A percentile compares a stretch with the other conserved stretches of the same genome.
Evolutionary conservation across 805 yeast genomes (phyloP).

Genomic region (Ogataea neopini): DNA sequence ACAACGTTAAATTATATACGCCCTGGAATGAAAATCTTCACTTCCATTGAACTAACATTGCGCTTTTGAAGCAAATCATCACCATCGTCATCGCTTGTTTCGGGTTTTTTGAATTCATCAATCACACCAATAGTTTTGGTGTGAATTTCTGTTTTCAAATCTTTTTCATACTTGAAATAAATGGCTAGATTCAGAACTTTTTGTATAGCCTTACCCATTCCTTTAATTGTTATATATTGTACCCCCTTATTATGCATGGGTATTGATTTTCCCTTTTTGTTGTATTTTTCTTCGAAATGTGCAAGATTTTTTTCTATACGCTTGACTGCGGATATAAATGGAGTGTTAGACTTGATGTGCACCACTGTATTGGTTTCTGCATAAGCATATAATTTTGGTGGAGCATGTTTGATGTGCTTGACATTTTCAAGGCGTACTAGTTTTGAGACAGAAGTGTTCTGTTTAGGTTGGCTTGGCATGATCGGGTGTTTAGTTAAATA

Average conservation of each 20-base stretch:
- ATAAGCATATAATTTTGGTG: conserved; percentile 45
- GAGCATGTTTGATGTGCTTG: conserved; percentile 53
- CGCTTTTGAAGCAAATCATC: conserved; percentile 43
- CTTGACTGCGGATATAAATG: conserved; percentile 72
- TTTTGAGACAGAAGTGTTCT: background rate
- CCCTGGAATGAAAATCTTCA: conserved; percentile 35
- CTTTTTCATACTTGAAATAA: conserved; percentile 53
- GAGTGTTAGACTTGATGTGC: conserved; percentile 64
- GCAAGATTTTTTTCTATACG: conserved; percentile 53
- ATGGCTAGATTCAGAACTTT: conserved; percentile 63
- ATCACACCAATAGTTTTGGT: conserved; percentile 70
- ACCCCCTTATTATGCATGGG: conserved; percentile 25
- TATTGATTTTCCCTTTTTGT: conserved; percentile 39
- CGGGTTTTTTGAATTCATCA: conserved; percentile 55
- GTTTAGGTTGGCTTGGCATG: background rate
- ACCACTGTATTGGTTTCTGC: conserved; percentile 50
- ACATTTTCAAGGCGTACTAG: conserved; percentile 29
- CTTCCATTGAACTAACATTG: conserved; percentile 49
- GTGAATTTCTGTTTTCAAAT: conserved; percentile 53
- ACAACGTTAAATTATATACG: conserved; percentile 1
- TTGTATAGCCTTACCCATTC: conserved; percentile 75
- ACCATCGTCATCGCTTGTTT: conserved; percentile 7
- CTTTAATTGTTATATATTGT: conserved; percentile 56
- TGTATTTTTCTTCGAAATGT: conserved; percentile 38
- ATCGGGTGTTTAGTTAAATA: background rate